Conservation (phyloP, 371 early-diverging fungal genomes). For the Lichtheimia ornata region DNA sequence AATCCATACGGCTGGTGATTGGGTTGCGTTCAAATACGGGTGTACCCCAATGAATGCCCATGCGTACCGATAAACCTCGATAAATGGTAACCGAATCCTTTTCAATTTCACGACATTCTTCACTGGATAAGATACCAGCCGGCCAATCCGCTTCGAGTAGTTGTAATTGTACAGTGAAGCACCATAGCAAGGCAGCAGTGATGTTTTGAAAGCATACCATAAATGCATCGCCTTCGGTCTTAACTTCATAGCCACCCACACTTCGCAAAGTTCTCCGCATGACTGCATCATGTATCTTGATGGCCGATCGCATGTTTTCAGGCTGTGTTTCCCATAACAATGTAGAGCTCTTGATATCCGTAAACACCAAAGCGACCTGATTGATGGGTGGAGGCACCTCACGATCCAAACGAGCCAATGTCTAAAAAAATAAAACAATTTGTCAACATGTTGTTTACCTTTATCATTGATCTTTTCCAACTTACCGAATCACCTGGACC, state of each 20-base stretch:
- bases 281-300: constrained; percentile 84
- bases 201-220: constrained; percentile 93
- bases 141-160: constrained; percentile 92
- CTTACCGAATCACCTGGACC: constrained; percentile 59
- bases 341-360: constrained; percentile 95
- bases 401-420: constrained; percentile 66
- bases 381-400: constrained; percentile 90
- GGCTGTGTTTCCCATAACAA: constrained; percentile 90
- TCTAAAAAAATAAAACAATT: constrained; percentile 22
- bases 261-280: constrained; percentile 85
- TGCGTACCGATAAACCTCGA: constrained; percentile 88
- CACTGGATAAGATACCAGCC: constrained; percentile 79
- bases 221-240: constrained; percentile 97
- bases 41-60: constrained; percentile 94
- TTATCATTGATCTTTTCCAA: background rate
- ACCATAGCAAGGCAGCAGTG: constrained; percentile 87
- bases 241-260: constrained; percentile 95
- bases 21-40: constrained; percentile 92
- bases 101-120: constrained; percentile 80
- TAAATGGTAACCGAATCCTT: constrained; percentile 67
- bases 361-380: constrained; percentile 89
- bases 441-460: background rate
- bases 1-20: constrained; percentile 93
- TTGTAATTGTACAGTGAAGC: constrained; percentile 85
- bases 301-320: constrained; percentile 86